Base-by-base conservation (phyloP, 148 eudicot species). In the Persicaria maculosa region DNA sequence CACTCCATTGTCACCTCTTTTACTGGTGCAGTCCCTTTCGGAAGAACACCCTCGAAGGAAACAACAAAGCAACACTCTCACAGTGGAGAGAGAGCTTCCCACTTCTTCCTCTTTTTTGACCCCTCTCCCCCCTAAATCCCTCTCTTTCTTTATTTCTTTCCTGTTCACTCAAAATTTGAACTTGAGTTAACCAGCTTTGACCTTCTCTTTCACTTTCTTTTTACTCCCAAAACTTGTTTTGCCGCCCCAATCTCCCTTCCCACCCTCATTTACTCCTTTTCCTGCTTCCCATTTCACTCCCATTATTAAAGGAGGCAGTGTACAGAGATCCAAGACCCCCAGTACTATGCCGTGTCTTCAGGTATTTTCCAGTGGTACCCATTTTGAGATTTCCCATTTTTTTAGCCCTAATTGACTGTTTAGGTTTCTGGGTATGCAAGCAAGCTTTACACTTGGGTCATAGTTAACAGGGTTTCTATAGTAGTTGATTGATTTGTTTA, bases 111-210 rank as follows among this genome's bases (percentile, higher is more conserved):
- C 70, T 43, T 58, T 31, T 58, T 58, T 43, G 45, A 65, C 70
- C 44, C 12, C 52, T 12, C 52, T 12, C 9, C 9, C 52, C 70
- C 19, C 47, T 17, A 40, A 43, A 12, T 43, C 4, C 43, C 70
- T 65, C 68, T 4, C 44, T 65, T 36, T 64, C 17, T 36, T 64
- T 31, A 2, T 9, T 65, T 17, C 70, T 36, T 3, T 59, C 43
- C 15, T 40, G 19, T 65, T 47, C 70, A 9, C 70, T 65, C 70
- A 65, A 65, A 40, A 36, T 65, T 65, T 65, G 70, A 65, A 65
- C 70, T 65, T 65, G 70, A 65, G 43, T 65, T 65, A 65, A 43
- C 70, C 15, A 65, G 70, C 70, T 65, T 65, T 65, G 70, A 65
- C 46, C 70, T 65, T 65, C 43, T 65, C 47, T 40, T 15, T 43